phyloP scores from a whole-genome alignment of 768 basidiomycete genomes.

The Pleurotus salmoneostramineus region DNA sequence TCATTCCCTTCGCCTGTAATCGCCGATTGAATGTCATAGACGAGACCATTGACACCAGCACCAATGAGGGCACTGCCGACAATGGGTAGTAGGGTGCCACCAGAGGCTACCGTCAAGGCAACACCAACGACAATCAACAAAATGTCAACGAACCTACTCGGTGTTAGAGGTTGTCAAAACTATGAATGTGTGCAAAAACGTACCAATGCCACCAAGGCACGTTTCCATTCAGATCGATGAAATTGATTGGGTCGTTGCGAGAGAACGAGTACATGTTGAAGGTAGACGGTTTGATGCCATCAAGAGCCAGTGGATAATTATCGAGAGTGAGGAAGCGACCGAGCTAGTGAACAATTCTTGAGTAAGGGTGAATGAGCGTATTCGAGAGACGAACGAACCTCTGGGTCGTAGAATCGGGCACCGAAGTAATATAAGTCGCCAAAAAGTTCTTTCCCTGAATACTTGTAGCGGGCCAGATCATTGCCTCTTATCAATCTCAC shows the following conservation, averaged over 20 bases:
- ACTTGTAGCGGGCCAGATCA: slow-evolving; percentile 8
- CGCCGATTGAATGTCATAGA: slow-evolving; percentile 8
- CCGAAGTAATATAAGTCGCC: slow-evolving; percentile 11
- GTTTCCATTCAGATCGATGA: slow-evolving; percentile 12
- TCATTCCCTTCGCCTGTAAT: slow-evolving; percentile 5
- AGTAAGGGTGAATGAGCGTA: no score
- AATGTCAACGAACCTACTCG: background rate
- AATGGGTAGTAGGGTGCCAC: background rate
- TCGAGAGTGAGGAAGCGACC: slow-evolving; percentile 11
- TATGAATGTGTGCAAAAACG: background rate
- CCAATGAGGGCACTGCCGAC: slow-evolving; percentile 3
- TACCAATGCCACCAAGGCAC: slow-evolving; percentile 14
- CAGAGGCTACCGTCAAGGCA: background rate
- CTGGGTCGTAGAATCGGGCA: slow-evolving; percentile 11
- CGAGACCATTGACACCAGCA: slow-evolving; percentile 9
- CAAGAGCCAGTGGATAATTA: slow-evolving; percentile 9
- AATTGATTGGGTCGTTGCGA: slow-evolving; percentile 12
- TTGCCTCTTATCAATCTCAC: background rate
- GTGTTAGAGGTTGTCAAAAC: no score
- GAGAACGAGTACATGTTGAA: slow-evolving; percentile 13
- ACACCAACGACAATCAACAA: background rate
- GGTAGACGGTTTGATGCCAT: slow-evolving; percentile 10
- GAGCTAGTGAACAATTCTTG: background rate
- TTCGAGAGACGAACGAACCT: background rate
- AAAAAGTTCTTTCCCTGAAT: slow-evolving; percentile 11